A percentile compares a stretch with the other conserved stretches of the same genome.
Evolutionary conservation across 1,284 basidiomycete species (phyloP).

Genomic region (Sporisorium graminicola): DNA sequence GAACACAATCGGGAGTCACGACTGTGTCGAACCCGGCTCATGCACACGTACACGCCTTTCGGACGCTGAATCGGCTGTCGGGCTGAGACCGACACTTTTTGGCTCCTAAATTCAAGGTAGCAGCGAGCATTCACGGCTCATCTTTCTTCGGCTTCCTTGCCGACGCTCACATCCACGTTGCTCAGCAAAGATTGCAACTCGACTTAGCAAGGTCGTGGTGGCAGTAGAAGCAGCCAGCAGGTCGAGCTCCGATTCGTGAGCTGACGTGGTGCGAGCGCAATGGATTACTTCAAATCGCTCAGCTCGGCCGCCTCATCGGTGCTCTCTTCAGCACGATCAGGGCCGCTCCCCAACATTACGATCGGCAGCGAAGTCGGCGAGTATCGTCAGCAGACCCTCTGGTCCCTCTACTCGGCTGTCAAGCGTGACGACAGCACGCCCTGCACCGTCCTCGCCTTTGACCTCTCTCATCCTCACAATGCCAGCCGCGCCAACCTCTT

Average conservation of each 20-base stretch:
- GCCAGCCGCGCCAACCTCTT: conserved; percentile 48
- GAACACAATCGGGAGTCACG: conserved; percentile 1
- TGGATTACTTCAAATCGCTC: conserved; percentile 86
- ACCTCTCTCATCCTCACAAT: conserved; percentile 53
- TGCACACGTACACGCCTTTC: too few relatives aligned
- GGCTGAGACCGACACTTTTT: conserved; percentile 5
- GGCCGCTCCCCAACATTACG: conserved; percentile 87
- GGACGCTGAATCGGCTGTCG: not conserved
- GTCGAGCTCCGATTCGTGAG: not conserved
- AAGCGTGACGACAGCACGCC: conserved; percentile 83
- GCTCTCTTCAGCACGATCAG: conserved; percentile 82
- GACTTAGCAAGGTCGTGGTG: not conserved
- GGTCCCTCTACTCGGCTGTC: conserved; percentile 86
- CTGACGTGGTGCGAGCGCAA: conserved; percentile 65
- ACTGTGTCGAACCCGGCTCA: too few relatives aligned
- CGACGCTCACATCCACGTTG: not conserved
- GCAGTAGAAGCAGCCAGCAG: not conserved
- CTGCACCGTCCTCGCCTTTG: conserved; percentile 62
- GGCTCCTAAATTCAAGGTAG: not conserved
- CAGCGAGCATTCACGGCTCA: not conserved
- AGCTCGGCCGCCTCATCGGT: conserved; percentile 88
- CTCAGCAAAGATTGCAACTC: not conserved
- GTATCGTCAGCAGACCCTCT: conserved; percentile 79
- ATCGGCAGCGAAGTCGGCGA: conserved; percentile 82
- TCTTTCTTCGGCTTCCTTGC: not conserved